A percentile compares a stretch with the other conserved stretches of the same genome.
phyloP scores from a whole-genome alignment of 2,329 filamentous ascomycete species.

The Cercospora sp. region DNA sequence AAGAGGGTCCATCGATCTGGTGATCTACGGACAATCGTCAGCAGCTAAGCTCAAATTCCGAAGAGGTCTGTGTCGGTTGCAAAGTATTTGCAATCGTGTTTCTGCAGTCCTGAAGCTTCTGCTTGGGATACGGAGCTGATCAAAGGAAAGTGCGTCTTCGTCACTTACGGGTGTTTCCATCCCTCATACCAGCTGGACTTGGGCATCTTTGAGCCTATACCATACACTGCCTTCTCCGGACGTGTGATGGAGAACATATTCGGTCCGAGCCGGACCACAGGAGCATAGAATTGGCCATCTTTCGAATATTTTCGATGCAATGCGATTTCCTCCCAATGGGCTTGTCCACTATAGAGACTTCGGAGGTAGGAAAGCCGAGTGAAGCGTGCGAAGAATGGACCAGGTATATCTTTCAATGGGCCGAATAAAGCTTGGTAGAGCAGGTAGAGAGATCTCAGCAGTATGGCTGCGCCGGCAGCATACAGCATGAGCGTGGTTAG shows the following conservation, averaged over 20 bases:
- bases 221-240: conserved; percentile 27
- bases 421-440: conserved; percentile 7
- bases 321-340: conserved; percentile 28
- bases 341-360: conserved; percentile 26
- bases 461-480: conserved; percentile 3
- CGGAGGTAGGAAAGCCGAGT: conserved; percentile 28
- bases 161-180: conserved; percentile 17
- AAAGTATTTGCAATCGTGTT: not conserved
- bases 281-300: conserved; percentile 22
- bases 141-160: not conserved
- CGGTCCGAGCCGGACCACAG: conserved; percentile 30
- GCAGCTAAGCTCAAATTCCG: not conserved
- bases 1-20: conserved; percentile 25
- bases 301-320: conserved; percentile 26
- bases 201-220: conserved; percentile 30
- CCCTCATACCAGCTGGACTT: conserved; percentile 28
- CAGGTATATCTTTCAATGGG: conserved; percentile 25
- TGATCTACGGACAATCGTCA: not conserved
- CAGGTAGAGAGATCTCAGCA: not conserved
- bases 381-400: conserved; percentile 28
- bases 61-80: not conserved
- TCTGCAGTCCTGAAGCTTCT: not conserved
- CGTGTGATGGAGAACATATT: conserved; percentile 25
- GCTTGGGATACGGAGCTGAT: not conserved
- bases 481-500: conserved; percentile 1